phyloP scores from a whole-genome alignment of 2,329 filamentous ascomycete species.

The Ophiostoma populinum region DNA sequence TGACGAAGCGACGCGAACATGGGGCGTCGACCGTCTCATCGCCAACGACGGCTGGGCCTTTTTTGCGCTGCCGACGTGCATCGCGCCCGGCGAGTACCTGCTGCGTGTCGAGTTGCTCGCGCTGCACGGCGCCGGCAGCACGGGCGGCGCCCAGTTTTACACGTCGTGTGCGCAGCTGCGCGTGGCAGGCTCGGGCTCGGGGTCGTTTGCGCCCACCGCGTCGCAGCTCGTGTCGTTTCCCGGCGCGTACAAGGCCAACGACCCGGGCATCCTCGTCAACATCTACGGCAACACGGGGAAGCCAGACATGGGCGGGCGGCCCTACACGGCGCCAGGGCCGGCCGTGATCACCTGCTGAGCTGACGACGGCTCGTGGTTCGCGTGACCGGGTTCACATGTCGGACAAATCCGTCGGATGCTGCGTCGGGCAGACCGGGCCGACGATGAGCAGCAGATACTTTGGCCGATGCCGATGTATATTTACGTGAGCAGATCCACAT shows the following conservation, averaged over 20 bases:
- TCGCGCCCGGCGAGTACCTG: slow-evolving; percentile 36
- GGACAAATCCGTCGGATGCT: no score
- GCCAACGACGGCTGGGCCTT: slow-evolving; percentile 26
- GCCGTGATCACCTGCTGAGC: no score
- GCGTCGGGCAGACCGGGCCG: no score
- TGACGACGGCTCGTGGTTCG: no score
- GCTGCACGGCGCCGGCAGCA: slow-evolving; percentile 28
- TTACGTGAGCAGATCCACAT: no score
- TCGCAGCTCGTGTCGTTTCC: slow-evolving; percentile 26
- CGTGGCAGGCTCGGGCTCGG: slow-evolving; percentile 23
- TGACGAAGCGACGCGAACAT: slow-evolving; percentile 23
- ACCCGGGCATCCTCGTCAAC: slow-evolving; percentile 28
- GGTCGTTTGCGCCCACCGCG: slow-evolving; percentile 20
- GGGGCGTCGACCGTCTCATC: slow-evolving; percentile 31
- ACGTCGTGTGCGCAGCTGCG: slow-evolving; percentile 25
- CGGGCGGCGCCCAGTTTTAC: slow-evolving; percentile 25
- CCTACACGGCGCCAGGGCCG: slow-evolving; percentile 24
- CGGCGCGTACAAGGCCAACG: slow-evolving; percentile 24
- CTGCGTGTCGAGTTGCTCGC: slow-evolving; percentile 36
- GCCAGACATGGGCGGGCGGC: slow-evolving; percentile 24
- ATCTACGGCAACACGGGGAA: slow-evolving; percentile 26
- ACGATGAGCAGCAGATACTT: no score
- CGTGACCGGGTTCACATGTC: no score
- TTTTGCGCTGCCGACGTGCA: slow-evolving; percentile 31
- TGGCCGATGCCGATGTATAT: no score